A percentile compares a stretch with the other conserved stretches of the same genome.
These are phyloP conservation scores for Quercus lobata DNA, from an alignment of 331 rosid species.

Conservation along the genomic window DNA sequence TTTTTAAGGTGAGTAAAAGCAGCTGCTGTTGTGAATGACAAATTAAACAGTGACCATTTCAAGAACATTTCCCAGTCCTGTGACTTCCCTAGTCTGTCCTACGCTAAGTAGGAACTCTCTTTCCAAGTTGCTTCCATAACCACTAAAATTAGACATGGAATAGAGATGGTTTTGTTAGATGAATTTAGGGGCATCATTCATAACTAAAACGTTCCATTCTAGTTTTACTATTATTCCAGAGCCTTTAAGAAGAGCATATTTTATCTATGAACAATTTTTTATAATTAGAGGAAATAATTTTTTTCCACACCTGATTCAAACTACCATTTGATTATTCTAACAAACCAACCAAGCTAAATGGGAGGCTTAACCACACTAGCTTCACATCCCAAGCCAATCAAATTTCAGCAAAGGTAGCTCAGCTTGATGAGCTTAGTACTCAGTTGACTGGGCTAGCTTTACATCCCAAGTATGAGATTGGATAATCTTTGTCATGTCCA, in stretches of 20 bases:
- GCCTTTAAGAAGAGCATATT: background rate
- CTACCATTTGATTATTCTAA: background rate
- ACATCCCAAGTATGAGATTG: background rate
- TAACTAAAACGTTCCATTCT: background rate
- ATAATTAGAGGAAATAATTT: background rate
- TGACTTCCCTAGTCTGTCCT: slow-evolving; percentile 60
- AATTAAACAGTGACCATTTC: slow-evolving; percentile 62
- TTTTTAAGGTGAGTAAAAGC: slow-evolving; percentile 50
- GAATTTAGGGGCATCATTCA: background rate
- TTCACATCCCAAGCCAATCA: background rate
- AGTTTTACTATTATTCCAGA: background rate
- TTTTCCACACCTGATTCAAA: background rate
- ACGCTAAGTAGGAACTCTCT: slow-evolving; percentile 71
- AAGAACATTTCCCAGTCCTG: slow-evolving; percentile 53
- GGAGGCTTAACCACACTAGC: too few relatives aligned
- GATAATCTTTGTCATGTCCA: background rate
- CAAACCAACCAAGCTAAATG: background rate
- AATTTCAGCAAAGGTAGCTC: background rate
- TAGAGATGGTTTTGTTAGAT: background rate
- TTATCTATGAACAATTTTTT: background rate
- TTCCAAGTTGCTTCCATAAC: slow-evolving; percentile 31
- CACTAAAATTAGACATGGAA: background rate
- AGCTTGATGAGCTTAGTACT: background rate
- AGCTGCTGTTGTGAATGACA: slow-evolving; percentile 77
- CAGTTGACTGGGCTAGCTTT: background rate